A percentile compares a stretch with the other conserved stretches of the same genome.
These are phyloP conservation scores for Hymenoscyphus repandus DNA, from an alignment of 2,329 filamentous ascomycete genomes.

Conservation along the genomic window DNA sequence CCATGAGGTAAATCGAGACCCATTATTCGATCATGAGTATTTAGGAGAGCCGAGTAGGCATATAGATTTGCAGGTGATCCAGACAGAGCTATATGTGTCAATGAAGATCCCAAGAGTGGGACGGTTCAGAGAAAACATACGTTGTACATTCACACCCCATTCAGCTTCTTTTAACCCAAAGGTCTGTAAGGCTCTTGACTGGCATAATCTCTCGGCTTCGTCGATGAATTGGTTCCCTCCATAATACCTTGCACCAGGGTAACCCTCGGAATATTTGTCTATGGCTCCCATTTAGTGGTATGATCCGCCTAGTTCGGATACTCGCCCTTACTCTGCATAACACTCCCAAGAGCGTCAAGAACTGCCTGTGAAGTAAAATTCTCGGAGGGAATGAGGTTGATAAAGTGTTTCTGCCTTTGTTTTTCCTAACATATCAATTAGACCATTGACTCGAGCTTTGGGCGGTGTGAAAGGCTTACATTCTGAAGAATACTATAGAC, in stretches of 20 bases:
- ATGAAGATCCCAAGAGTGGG: neutral
- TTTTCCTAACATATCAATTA: conserved; percentile 63
- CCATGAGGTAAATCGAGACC: conserved; percentile 94
- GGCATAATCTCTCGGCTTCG: conserved; percentile 81
- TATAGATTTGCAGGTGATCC: conserved; percentile 68
- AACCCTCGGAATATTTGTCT: conserved; percentile 99
- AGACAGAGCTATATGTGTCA: conserved; percentile 25
- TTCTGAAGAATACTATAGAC: conserved; percentile 89
- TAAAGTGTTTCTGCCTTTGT: conserved; percentile 92
- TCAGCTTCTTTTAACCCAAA: conserved; percentile 78
- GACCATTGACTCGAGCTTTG: conserved; percentile 6
- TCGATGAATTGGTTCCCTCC: conserved; percentile 97
- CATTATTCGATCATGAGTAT: conserved; percentile 93
- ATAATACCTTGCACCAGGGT: conserved; percentile 93
- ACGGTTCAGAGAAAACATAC: conserved; percentile 41
- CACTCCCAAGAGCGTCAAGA: conserved; percentile 83
- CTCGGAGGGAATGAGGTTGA: conserved; percentile 93
- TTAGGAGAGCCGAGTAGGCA: conserved; percentile 89
- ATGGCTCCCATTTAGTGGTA: conserved; percentile 31
- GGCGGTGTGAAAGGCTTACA: conserved; percentile 42
- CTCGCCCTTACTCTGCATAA: conserved; percentile 75
- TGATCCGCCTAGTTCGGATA: conserved; percentile 28
- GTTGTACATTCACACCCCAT: conserved; percentile 96
- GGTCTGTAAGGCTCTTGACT: conserved; percentile 81
- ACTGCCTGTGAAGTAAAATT: conserved; percentile 95